Conservation (phyloP, 176 grass and related monocot species). For the Areca catechu region DNA sequence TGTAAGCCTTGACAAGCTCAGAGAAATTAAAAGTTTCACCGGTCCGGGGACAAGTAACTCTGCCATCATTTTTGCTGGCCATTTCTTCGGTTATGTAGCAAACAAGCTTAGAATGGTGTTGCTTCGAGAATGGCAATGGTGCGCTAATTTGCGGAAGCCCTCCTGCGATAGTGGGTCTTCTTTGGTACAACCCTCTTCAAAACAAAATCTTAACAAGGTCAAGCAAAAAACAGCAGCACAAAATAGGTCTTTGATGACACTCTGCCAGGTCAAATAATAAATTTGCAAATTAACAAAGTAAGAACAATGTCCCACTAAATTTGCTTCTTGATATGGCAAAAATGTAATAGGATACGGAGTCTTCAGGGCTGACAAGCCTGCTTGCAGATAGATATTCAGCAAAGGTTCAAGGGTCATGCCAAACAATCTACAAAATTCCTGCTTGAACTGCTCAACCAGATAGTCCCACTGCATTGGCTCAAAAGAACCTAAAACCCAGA, state of each 20-base stretch:
- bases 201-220: conserved; percentile 61
- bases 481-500: conserved; percentile 46
- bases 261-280: neutral
- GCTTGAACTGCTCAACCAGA: conserved; percentile 81
- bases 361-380: conserved; percentile 85
- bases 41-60: conserved; percentile 81
- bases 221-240: conserved; percentile 29
- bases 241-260: neutral
- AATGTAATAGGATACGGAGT: conserved; percentile 50
- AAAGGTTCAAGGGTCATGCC: conserved; percentile 82
- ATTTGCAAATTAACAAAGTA: conserved; percentile 11
- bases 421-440: conserved; percentile 88
- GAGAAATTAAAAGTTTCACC: conserved; percentile 45
- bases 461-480: conserved; percentile 64
- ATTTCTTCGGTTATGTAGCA: conserved; percentile 98
- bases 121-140: conserved; percentile 73
- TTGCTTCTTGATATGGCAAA: too few species aligned
- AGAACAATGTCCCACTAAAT: neutral
- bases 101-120: conserved; percentile 89
- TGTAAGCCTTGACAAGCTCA: conserved; percentile 74
- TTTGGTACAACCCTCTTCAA: conserved; percentile 66
- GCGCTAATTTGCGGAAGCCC: conserved; percentile 74
- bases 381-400: conserved; percentile 96
- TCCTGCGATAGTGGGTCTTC: conserved; percentile 81
- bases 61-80: conserved; percentile 71